phyloP scores from a whole-genome alignment of 169 alveolate species.

The Theileria luwenshuni region DNA sequence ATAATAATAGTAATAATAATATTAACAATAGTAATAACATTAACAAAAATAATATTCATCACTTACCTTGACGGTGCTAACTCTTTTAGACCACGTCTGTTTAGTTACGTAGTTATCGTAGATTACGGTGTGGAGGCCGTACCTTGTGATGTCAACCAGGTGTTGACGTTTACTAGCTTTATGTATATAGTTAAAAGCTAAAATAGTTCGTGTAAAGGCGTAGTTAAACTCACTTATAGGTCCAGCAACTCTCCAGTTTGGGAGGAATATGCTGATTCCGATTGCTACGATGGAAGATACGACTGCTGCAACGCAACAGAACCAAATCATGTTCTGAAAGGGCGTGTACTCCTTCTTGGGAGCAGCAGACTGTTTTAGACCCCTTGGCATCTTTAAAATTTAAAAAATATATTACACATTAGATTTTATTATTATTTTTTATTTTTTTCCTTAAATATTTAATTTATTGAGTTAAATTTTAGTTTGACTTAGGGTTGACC shows the following conservation, averaged over 20 bases:
- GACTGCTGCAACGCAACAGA: conserved; percentile 5
- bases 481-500: too few relatives aligned
- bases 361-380: neutral
- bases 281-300: conserved; percentile 4
- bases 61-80: conserved; percentile 55
- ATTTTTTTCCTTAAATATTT: neutral
- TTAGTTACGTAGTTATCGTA: conserved; percentile 45
- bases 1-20: too few relatives aligned
- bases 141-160: conserved; percentile 47
- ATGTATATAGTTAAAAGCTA: conserved; percentile 66
- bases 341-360: conserved; percentile 8
- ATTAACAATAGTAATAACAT: too few relatives aligned
- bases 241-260: conserved; percentile 58
- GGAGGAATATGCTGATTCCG: conserved; percentile 28
- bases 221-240: conserved; percentile 48
- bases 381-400: conserved; percentile 13
- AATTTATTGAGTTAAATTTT: too few relatives aligned
- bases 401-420: conserved; percentile 6
- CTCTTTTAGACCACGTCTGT: conserved; percentile 50
- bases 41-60: too few relatives aligned
- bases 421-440: neutral
- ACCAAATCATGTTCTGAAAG: conserved; percentile 27
- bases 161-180: conserved; percentile 61
- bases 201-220: neutral
- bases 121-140: conserved; percentile 43